These are phyloP conservation scores for Mycena latifolia DNA, from an alignment of 768 basidiomycete species.

Conservation along the genomic window DNA sequence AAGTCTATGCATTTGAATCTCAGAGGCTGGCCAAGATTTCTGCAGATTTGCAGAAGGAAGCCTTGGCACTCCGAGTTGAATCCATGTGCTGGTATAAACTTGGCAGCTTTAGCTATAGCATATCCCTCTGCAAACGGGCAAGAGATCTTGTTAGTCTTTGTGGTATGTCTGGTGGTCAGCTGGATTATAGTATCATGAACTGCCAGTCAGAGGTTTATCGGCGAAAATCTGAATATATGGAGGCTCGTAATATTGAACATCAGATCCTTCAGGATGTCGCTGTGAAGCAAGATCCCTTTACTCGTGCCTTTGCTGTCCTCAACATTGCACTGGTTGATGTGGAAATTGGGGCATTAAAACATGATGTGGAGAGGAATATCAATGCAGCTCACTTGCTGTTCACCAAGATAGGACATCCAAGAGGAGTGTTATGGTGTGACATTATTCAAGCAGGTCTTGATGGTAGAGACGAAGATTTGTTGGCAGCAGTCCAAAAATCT, in stretches of 20 bases:
- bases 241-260: background rate
- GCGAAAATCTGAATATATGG: constrained; percentile 4
- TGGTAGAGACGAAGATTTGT: background rate
- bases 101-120: background rate
- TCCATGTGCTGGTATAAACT: background rate
- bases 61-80: background rate
- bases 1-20: background rate
- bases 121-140: background rate
- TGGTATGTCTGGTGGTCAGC: background rate
- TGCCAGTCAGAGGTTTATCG: background rate
- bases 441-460: too few relatives aligned
- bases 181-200: background rate
- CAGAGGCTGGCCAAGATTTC: too few relatives aligned
- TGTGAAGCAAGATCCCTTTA: too few relatives aligned
- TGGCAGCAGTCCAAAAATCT: background rate
- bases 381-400: too few relatives aligned
- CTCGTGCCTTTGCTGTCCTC: background rate
- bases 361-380: too few relatives aligned
- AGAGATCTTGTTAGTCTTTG: background rate
- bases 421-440: too few relatives aligned
- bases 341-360: background rate
- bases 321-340: background rate
- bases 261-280: background rate
- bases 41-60: too few relatives aligned
- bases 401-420: too few relatives aligned